Evolutionary conservation across 2,329 filamentous ascomycete species (phyloP), one percentile per base, ranked within the genome.

Genomic region (Aureobasidium melanogenum): DNA sequence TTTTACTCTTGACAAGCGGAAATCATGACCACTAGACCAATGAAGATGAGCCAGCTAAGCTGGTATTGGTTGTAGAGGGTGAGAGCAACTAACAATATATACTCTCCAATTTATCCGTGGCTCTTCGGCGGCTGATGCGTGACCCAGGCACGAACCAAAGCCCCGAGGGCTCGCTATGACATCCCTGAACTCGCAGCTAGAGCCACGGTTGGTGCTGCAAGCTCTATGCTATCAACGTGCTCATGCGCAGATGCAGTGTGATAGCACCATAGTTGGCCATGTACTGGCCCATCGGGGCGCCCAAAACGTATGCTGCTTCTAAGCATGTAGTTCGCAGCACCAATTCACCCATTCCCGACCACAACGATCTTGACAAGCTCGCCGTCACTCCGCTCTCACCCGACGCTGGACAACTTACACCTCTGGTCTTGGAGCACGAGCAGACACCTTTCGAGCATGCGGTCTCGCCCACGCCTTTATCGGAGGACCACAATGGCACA

Each of bases 241-340:
- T 26, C 22, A 30, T 57, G 61, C 52, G 54, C 55, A 59, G 28
- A 62, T 62, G 61, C 52, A 54, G 52, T 57, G 52, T 39, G 22
- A 58, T 30, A 56, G 5, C n/a, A 47, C 15, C 19, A 48, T 60
- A 63, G 55, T 32, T 50, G 65, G 69, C 69, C 80, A 95, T 94
- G 90, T 95, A 95, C 82, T 95, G 90, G 90, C 90, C 90, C 71
- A 84, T 91, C 74, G 89, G 88, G 74, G 89, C 89, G 73, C 89
- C 90, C 71, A 86, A 87, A 73, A 86, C 92, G 73, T 93, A 90
- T 79, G 87, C 89, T 71, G 88, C 88, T 68, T 88, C 82, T 77
- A 89, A 84, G 76, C 83, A 82, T 70, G 74, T 79, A 60, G 74
- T 76, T 61, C 74, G 79, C 66, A 80, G 77, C 64, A 72, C 80